Conservation (phyloP, 345 rosid genomes). For the Gossypium mustelinum region DNA sequence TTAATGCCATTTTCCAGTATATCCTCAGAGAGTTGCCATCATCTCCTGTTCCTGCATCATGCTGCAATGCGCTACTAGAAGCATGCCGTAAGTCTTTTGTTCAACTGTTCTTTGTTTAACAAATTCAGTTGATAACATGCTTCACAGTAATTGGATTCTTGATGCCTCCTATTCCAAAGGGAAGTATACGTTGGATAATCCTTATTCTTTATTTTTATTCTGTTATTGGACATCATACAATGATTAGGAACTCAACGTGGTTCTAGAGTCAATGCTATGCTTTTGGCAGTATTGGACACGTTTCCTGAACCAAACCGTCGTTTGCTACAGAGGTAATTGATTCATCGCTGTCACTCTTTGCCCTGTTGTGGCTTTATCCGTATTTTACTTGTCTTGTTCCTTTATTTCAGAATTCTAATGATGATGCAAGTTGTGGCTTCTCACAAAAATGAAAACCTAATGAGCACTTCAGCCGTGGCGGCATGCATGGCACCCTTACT, state of each 20-base stretch:
- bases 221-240: conserved; percentile 13
- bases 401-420: conserved; percentile 64
- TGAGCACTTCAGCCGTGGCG: conserved; percentile 97
- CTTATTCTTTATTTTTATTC: neutral
- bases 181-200: neutral
- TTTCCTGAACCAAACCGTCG: conserved; percentile 99
- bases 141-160: neutral
- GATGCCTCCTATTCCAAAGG: neutral
- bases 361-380: conserved; percentile 6
- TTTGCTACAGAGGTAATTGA: conserved; percentile 75
- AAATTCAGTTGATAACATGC: neutral
- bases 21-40: conserved; percentile 94
- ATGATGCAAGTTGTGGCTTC: conserved; percentile 94
- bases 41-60: conserved; percentile 97
- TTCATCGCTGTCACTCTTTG: neutral
- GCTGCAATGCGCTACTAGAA: conserved; percentile 91
- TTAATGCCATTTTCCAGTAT: conserved; percentile 48
- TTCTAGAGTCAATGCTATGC: conserved; percentile 71
- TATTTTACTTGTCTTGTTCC: conserved; percentile 17
- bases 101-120: conserved; percentile 14
- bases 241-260: conserved; percentile 65
- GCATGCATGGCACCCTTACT: conserved; percentile 99
- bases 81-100: conserved; percentile 78
- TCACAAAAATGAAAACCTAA: conserved; percentile 67
- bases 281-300: conserved; percentile 81